Percentiles rank a stretch among this genome's conserved stretches.
These are phyloP conservation scores for Termitomyces sp. DNA, from an alignment of 768 basidiomycete genomes.

Conservation along the genomic window DNA sequence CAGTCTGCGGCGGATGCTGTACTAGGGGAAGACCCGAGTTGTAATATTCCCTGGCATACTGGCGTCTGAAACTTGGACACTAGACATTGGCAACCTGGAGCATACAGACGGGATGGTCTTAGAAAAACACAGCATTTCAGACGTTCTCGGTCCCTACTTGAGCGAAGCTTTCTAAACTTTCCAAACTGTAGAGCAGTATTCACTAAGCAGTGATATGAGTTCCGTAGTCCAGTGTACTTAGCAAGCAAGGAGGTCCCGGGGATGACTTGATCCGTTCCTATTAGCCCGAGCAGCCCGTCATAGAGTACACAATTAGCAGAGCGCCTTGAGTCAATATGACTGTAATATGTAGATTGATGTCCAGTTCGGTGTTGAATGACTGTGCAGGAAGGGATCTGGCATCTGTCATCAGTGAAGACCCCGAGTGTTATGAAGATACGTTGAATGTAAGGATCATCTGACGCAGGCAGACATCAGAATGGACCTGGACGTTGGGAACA, in stretches of 20 bases:
- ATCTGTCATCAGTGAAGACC: background rate
- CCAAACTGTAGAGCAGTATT: background rate
- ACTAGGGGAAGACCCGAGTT: conserved; percentile 5
- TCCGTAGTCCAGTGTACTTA: background rate
- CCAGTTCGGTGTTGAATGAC: background rate
- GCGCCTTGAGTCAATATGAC: background rate
- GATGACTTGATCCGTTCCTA: background rate
- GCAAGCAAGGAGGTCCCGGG: no score
- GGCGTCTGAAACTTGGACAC: background rate
- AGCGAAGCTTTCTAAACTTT: background rate
- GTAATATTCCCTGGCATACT: background rate
- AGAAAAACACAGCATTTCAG: background rate
- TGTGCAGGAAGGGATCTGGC: background rate
- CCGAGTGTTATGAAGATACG: background rate
- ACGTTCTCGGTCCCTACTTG: background rate
- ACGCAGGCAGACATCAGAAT: background rate
- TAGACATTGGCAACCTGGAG: conserved; percentile 5
- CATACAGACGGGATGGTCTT: background rate
- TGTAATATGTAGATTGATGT: background rate
- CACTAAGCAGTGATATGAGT: background rate
- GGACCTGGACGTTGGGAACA: background rate
- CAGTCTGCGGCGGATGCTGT: background rate
- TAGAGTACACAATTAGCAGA: background rate
- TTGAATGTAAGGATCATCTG: conserved; percentile 2
- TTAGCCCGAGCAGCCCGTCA: background rate